Evolutionary conservation across 805 yeast species (phyloP), one percentile per base, ranked within the genome.

Genomic region (Suhomyces emberorum): DNA sequence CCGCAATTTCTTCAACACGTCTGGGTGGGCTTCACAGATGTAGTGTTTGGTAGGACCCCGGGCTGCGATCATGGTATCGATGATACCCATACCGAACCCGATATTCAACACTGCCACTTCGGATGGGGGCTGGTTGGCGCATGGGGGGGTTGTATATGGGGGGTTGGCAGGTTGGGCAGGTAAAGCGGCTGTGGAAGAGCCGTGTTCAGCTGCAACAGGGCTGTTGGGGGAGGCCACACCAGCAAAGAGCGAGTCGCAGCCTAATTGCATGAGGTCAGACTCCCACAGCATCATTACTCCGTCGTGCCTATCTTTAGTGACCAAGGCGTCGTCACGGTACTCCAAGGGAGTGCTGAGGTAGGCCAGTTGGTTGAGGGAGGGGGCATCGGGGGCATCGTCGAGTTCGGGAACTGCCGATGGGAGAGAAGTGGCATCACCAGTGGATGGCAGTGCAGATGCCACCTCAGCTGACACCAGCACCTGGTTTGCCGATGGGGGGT

Each of bases 211-310:
- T 15, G 55, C 51, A 48, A 62, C 34, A 7, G 10, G 9, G 9
- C 9, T 5, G n/a, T n/a, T n/a, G n/a, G n/a, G n/a, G n/a, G n/a
- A n/a, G 6, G 51, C 56, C 9, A 62, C 49, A 1, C 76, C 66
- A 32, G 66, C 66, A 54, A 82, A 80, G n/a, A 91, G 55, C 0
- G 91, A 65, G 22, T 83, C 79, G 37, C 95, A 83, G 1, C 95
- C 95, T 11, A 81, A 69, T 35, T 72, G 66, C 98, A 89, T 89
- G 38, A 89, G 68, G 15, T 79, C 76, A 4, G 78, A 72, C 56
- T 89, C 98, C 98, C 98, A 89, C 48, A 83, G 83, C 98, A 89
- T 89, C 98, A 89, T 89, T 2, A 89, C 97, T 12, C 96, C 98
- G 51, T 89, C 97, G 31, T 74, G 69, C 34, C 81, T 66, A 16